Percentiles rank a stretch among this genome's conserved stretches.
Evolutionary conservation across 139 green algal genomes (phyloP).

Genomic region (Coelastrella sp.): DNA sequence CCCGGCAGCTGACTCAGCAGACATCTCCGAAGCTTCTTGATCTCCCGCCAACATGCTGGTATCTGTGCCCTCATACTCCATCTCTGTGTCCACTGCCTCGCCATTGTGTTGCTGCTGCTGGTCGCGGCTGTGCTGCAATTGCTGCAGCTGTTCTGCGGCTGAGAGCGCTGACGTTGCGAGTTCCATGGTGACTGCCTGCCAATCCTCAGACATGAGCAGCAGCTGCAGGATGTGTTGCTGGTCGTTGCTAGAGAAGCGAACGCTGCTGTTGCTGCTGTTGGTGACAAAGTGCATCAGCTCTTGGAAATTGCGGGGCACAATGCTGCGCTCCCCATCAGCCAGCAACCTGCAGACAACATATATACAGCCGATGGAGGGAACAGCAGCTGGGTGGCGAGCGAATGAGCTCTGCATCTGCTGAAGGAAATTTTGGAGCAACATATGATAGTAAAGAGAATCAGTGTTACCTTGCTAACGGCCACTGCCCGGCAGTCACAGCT

Average conservation of each 20-base stretch:
- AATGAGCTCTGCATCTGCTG: too few relatives aligned
- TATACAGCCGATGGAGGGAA: neutral
- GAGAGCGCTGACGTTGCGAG: neutral
- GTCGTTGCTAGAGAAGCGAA: neutral
- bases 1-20: neutral
- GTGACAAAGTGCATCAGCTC: slow-evolving; percentile 27
- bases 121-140: slow-evolving; percentile 7
- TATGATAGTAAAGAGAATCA: too few relatives aligned
- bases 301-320: slow-evolving; percentile 23
- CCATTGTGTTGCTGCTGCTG: slow-evolving; percentile 1
- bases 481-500: neutral
- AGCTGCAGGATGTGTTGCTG: slow-evolving; percentile 45
- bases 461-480: slow-evolving; percentile 26
- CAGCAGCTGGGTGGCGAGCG: too few relatives aligned
- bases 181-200: neutral
- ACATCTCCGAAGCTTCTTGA: neutral
- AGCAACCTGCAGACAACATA: slow-evolving; percentile 19
- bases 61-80: neutral
- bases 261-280: slow-evolving; percentile 31
- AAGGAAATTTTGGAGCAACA: too few relatives aligned
- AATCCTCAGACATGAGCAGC: slow-evolving; percentile 40
- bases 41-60: neutral
- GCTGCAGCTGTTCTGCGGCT: slow-evolving; percentile 37
- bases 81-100: neutral
- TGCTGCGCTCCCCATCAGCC: neutral